A percentile compares a stretch with the other conserved stretches of the same genome.
Conservation (phyloP, 805 yeast genomes). For the Yarrowia yakushimensis region DNA sequence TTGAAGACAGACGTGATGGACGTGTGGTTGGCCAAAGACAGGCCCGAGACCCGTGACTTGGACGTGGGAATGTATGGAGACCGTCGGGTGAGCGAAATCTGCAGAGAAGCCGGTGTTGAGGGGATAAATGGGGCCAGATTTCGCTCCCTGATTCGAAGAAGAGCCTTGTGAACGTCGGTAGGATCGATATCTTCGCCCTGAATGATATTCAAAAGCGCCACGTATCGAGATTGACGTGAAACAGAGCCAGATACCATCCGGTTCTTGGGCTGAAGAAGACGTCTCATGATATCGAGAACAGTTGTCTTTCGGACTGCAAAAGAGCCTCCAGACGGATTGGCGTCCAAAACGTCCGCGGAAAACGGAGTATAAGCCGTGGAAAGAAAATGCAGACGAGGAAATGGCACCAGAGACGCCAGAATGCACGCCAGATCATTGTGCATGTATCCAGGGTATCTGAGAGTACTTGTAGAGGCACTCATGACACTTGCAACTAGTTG, state of each 20-base stretch:
- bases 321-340: conserved; percentile 51
- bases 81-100: conserved; percentile 69
- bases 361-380: conserved; percentile 76
- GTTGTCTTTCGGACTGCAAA: conserved; percentile 64
- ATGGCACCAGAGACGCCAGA: conserved; percentile 76
- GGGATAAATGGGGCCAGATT: conserved; percentile 68
- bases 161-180: conserved; percentile 54
- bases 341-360: conserved; percentile 37
- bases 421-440: conserved; percentile 82
- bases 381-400: conserved; percentile 75
- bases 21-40: conserved; percentile 80
- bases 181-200: conserved; percentile 63
- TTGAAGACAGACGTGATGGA: conserved; percentile 64
- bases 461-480: conserved; percentile 79
- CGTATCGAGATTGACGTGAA: conserved; percentile 49
- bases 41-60: conserved; percentile 61
- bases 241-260: conserved; percentile 58
- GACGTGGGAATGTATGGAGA: conserved; percentile 53
- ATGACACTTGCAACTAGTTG: conserved; percentile 80
- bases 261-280: conserved; percentile 71
- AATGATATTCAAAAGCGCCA: conserved; percentile 66
- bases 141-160: conserved; percentile 43
- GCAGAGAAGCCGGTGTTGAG: conserved; percentile 77
- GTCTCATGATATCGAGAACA: conserved; percentile 80
- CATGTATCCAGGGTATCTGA: conserved; percentile 89